phyloP scores from a whole-genome alignment of 148 eudicot genomes.

The Amaranthus hypochondriacus region DNA sequence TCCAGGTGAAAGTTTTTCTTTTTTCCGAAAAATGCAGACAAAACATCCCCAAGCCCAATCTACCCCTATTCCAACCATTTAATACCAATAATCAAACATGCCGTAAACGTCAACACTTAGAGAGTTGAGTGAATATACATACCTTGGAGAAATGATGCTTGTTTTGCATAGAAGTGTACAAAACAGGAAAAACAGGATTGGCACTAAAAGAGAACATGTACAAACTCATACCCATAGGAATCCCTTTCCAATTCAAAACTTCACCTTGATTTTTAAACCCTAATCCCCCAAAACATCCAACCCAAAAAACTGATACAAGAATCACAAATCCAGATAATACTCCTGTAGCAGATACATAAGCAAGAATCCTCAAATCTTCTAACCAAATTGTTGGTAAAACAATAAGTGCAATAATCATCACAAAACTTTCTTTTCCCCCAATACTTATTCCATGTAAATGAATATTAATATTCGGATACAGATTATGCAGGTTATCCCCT shows the following conservation, averaged over 20 bases:
- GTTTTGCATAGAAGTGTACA: constrained; percentile 43
- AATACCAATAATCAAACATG: no score
- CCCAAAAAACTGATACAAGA: constrained; percentile 31
- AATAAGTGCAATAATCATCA: constrained; percentile 28
- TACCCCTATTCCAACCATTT: no score
- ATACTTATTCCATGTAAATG: constrained; percentile 14
- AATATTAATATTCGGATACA: constrained; percentile 27
- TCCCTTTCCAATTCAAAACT: constrained; percentile 32
- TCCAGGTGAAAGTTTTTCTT: no score
- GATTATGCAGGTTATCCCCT: constrained; percentile 46
- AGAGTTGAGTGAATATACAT: not conserved
- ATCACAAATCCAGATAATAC: constrained; percentile 29
- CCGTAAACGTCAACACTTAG: no score
- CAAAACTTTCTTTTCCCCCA: constrained; percentile 33
- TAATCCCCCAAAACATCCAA: constrained; percentile 36
- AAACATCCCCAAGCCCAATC: no score
- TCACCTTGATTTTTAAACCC: constrained; percentile 41
- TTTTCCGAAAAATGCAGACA: no score
- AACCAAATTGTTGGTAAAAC: constrained; percentile 44
- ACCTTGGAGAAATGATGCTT: constrained; percentile 40
- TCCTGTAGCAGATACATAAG: constrained; percentile 44
- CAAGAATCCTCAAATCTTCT: constrained; percentile 33
- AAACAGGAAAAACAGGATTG: constrained; percentile 43
- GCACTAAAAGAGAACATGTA: constrained; percentile 48
- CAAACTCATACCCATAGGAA: constrained; percentile 47